These are phyloP conservation scores for Wickerhamomyces xylosicus DNA, from an alignment of 805 yeast species.

Conservation along the genomic window DNA sequence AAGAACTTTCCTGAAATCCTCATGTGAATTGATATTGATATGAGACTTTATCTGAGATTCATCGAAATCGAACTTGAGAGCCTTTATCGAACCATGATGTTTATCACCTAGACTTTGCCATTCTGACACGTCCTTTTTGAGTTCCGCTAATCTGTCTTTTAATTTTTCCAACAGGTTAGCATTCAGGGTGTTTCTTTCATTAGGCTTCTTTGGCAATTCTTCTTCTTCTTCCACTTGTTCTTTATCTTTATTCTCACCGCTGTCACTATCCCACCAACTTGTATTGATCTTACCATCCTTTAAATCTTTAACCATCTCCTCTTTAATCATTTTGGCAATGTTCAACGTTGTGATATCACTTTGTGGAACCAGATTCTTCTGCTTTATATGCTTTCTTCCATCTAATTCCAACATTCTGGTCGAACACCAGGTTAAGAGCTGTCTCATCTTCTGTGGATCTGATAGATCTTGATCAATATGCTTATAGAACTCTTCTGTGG, in stretches of 20 bases:
- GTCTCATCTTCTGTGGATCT: conserved; percentile 66
- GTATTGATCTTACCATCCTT: conserved; percentile 49
- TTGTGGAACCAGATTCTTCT: conserved; percentile 17
- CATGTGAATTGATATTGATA: conserved; percentile 13
- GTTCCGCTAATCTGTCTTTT: conserved; percentile 29
- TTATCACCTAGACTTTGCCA: conserved; percentile 28
- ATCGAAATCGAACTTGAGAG: conserved; percentile 1
- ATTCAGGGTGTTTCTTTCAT: conserved; percentile 50
- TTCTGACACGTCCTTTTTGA: conserved; percentile 34
- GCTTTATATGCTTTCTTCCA: conserved; percentile 17
- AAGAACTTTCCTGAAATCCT: conserved; percentile 17
- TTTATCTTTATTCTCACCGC: conserved; percentile 13
- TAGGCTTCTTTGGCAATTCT: conserved; percentile 26
- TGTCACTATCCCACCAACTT: conserved; percentile 51
- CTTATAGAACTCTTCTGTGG: conserved; percentile 44
- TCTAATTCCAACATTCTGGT: conserved; percentile 29
- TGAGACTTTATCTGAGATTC: conserved; percentile 2
- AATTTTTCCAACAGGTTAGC: conserved; percentile 35
- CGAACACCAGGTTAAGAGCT: conserved; percentile 58
- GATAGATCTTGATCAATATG: conserved; percentile 52
- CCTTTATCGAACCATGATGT: conserved; percentile 6
- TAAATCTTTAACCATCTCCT: conserved; percentile 50
- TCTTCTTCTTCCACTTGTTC: conserved; percentile 17
- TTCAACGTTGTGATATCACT: conserved; percentile 34
- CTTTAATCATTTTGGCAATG: conserved; percentile 54